phyloP scores from a whole-genome alignment of 352 stramenopile species.

The Globisporangium rhizosaccharum region DNA sequence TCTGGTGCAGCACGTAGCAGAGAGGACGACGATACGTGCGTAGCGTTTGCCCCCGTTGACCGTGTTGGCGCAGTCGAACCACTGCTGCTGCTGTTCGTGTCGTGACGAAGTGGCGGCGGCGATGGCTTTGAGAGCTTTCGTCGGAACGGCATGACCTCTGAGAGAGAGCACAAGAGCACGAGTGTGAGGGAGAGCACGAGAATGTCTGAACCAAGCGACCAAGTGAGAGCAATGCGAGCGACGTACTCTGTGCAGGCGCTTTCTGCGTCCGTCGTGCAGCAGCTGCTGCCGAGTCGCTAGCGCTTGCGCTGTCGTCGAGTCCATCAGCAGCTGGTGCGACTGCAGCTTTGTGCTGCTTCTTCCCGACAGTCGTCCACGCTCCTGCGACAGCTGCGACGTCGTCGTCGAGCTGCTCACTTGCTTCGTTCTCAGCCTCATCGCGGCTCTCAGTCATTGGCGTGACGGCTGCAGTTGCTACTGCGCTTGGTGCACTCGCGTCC shows the following conservation, averaged over 20 bases:
- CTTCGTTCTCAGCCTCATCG: neutral
- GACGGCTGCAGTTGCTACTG: neutral
- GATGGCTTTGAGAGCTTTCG: slow-evolving; percentile 5
- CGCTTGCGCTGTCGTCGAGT: neutral
- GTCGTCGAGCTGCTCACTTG: neutral
- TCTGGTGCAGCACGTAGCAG: no score
- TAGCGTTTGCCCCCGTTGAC: neutral
- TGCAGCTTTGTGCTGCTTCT: slow-evolving; percentile 41
- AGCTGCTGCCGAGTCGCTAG: neutral
- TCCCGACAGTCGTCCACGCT: slow-evolving; percentile 72
- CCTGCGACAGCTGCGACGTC: slow-evolving; percentile 15
- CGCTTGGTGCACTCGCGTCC: neutral
- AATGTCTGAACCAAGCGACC: neutral
- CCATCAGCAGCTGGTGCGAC: slow-evolving; percentile 1
- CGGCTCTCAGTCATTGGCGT: neutral
- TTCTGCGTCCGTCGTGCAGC: neutral
- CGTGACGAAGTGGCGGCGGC: neutral
- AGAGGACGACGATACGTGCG: no score
- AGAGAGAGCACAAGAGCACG: neutral
- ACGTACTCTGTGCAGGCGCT: slow-evolving; percentile 9
- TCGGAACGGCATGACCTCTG: slow-evolving; percentile 8
- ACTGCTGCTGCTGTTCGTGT: neutral
- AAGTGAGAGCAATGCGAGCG: neutral
- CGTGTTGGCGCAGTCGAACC: neutral
- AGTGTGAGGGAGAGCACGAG: no score